Conservation (phyloP, 1,284 basidiomycete species). For the Fomes fomentarius region DNA sequence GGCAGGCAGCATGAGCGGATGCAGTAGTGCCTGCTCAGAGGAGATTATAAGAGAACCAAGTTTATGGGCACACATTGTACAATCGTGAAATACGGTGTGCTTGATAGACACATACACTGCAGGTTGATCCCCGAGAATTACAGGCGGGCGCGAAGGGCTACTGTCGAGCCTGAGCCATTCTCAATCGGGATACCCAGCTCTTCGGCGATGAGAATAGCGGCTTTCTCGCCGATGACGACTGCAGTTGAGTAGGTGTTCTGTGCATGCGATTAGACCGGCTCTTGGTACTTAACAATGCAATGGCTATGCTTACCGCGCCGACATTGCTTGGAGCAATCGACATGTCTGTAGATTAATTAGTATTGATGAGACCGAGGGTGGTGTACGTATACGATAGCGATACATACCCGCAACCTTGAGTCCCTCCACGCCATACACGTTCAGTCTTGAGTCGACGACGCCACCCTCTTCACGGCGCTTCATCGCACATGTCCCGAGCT, state of each 20-base stretch:
- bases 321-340: slow-evolving; percentile 61
- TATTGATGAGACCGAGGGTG: neutral
- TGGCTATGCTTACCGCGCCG: slow-evolving; percentile 21
- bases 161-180: neutral
- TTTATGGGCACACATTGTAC: too few species aligned
- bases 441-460: slow-evolving; percentile 70
- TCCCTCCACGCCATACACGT: slow-evolving; percentile 72
- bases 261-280: neutral
- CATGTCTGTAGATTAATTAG: slow-evolving; percentile 42
- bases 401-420: slow-evolving; percentile 54
- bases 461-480: slow-evolving; percentile 72
- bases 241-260: slow-evolving; percentile 72
- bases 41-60: too few species aligned
- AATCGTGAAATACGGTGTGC: too few species aligned
- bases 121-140: neutral
- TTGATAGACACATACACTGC: too few species aligned
- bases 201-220: slow-evolving; percentile 56
- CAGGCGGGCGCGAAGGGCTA: neutral
- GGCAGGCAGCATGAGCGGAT: too few species aligned
- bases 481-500: slow-evolving; percentile 54
- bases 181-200: slow-evolving; percentile 50
- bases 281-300: neutral
- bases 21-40: too few species aligned
- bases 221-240: slow-evolving; percentile 70
- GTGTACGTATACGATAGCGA: too few species aligned